These are phyloP conservation scores for Sugiyamaella xylanicola DNA, from an alignment of 1,139 yeast genomes.

Conservation along the genomic window DNA sequence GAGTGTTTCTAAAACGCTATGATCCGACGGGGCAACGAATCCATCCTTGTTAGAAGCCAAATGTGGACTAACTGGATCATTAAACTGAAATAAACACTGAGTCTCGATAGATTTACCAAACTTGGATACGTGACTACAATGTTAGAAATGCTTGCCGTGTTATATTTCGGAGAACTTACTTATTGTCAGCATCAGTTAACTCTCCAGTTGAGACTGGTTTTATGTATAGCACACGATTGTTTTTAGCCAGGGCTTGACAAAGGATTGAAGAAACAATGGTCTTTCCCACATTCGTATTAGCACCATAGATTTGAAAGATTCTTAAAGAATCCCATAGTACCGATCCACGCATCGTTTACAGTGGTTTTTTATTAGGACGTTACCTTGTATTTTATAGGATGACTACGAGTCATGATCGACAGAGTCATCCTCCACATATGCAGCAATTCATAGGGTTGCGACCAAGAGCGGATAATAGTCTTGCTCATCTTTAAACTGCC, in stretches of 20 bases:
- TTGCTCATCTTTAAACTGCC: slow-evolving; percentile 1
- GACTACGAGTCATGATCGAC: slow-evolving; percentile 17
- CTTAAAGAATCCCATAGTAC: slow-evolving; percentile 22
- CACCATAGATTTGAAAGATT: slow-evolving; percentile 48
- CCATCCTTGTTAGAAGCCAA: slow-evolving; percentile 29
- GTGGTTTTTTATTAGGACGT: neutral
- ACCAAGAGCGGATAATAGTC: slow-evolving; percentile 5
- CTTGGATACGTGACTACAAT: slow-evolving; percentile 20
- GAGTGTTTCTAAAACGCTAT: slow-evolving; percentile 16
- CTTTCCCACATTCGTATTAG: slow-evolving; percentile 39
- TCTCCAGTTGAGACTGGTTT: slow-evolving; percentile 39
- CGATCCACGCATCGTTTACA: slow-evolving; percentile 20
- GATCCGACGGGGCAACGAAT: slow-evolving; percentile 19
- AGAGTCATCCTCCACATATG: neutral
- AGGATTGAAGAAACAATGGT: slow-evolving; percentile 35
- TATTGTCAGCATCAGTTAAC: slow-evolving; percentile 31
- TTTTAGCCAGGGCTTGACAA: slow-evolving; percentile 23
- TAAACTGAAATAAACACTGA: slow-evolving; percentile 30
- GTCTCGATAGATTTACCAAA: slow-evolving; percentile 19
- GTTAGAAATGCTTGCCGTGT: neutral
- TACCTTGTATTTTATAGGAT: neutral
- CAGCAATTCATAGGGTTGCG: neutral
- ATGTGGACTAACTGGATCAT: slow-evolving; percentile 37
- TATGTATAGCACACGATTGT: slow-evolving; percentile 28
- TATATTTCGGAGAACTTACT: slow-evolving; percentile 9